Percentiles rank a stretch among this genome's conserved stretches.
phyloP scores from a whole-genome alignment of 495 filamentous ascomycete species.

The Podospora pseudopauciseta region DNA sequence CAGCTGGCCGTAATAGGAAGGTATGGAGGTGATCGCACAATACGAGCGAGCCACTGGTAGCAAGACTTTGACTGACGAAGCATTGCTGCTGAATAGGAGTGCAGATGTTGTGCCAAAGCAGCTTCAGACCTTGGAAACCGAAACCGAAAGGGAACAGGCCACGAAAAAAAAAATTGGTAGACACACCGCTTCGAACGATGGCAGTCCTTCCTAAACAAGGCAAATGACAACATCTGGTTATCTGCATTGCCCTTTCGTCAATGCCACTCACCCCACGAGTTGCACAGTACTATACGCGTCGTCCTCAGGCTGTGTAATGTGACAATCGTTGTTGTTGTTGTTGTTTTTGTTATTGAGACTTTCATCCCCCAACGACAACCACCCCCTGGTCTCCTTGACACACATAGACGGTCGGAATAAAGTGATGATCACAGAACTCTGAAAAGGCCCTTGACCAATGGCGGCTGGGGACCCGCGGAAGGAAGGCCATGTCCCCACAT shows the following conservation, averaged over 20 bases:
- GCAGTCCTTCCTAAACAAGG: neutral
- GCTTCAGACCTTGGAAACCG: neutral
- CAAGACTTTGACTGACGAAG: neutral
- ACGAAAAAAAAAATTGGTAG: neutral
- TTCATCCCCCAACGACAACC: too few species aligned
- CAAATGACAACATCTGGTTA: neutral
- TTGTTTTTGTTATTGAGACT: neutral
- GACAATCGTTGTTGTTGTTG: neutral
- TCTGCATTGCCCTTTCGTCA: neutral
- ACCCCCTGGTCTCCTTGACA: neutral
- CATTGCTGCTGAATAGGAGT: neutral
- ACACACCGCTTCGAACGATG: neutral
- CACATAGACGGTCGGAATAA: neutral
- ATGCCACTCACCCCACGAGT: neutral
- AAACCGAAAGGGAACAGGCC: neutral
- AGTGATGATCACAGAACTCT: slow-evolving; percentile 6
- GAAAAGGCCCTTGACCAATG: slow-evolving; percentile 1
- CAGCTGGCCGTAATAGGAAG: neutral
- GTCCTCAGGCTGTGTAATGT: neutral
- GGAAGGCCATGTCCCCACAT: neutral
- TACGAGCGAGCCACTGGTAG: neutral
- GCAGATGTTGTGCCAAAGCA: neutral
- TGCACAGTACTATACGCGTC: neutral
- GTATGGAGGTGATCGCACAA: neutral
- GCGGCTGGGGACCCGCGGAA: neutral